Conservation (phyloP, 768 basidiomycete genomes). For the Glaciozyma martinii region DNA sequence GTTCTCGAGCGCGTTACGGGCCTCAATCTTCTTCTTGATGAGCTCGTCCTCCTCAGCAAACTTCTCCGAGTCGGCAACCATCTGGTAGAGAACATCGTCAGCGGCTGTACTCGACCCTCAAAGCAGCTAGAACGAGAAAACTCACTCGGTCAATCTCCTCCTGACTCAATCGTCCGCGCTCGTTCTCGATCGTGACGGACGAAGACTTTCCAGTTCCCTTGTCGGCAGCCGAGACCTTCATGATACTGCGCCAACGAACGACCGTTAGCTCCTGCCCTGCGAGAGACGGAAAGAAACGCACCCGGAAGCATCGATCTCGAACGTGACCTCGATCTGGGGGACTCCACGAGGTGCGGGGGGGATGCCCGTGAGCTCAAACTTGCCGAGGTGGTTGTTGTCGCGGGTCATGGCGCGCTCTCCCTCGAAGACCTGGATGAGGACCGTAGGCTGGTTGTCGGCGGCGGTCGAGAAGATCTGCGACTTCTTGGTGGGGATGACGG, state of each 20-base stretch:
- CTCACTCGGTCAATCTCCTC: slow-evolving; percentile 73
- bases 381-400: slow-evolving; percentile 97
- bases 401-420: slow-evolving; percentile 95
- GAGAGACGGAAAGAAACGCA: neutral
- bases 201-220: slow-evolving; percentile 81
- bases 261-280: neutral
- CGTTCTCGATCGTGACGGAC: slow-evolving; percentile 89
- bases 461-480: slow-evolving; percentile 60
- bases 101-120: too few species aligned
- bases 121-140: neutral
- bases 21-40: slow-evolving; percentile 44
- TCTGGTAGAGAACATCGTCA: slow-evolving; percentile 41
- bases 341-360: slow-evolving; percentile 93
- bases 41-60: slow-evolving; percentile 63
- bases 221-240: slow-evolving; percentile 85
- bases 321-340: slow-evolving; percentile 93
- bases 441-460: slow-evolving; percentile 58
- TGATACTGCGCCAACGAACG: slow-evolving; percentile 59
- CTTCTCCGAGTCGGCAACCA: slow-evolving; percentile 89
- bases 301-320: slow-evolving; percentile 59
- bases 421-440: slow-evolving; percentile 94
- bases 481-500: slow-evolving; percentile 96
- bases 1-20: slow-evolving; percentile 60
- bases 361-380: slow-evolving; percentile 85
- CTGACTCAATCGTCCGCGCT: slow-evolving; percentile 77